Evolutionary conservation across 1,284 basidiomycete genomes (phyloP), one percentile per base, ranked within the genome.

Genomic region (Leccinum subspadiceum): DNA sequence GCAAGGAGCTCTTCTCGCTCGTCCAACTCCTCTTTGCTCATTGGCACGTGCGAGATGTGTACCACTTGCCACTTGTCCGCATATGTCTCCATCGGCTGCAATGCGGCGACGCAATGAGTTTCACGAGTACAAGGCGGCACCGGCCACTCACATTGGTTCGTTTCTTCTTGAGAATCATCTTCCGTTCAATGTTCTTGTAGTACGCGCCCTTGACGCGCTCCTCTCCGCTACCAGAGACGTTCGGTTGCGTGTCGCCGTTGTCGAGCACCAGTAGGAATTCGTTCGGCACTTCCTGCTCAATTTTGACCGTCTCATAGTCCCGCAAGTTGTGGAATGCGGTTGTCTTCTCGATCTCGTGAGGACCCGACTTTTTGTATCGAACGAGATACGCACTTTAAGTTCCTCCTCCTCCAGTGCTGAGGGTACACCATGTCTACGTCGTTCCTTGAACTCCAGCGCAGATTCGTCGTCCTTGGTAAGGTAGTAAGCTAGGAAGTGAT

Each of bases 401-500:
- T 83, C 81, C 44, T 84, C 81, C 48, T 84, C 79, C 24, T 81
- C 79, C 13, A 76, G 73, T 0, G 78, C 78, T 57, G 81, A 80
- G 10, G 81, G 78, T 10, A 64, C 66, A 17, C 78, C 63, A 13
- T 65, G 69, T 22, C 70, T 71, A 29, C 84, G 78, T 35, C 76
- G 76, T 35, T 81, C 78, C 66, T 86, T 87, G 72, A 87, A 85
- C 57, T 76, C 74, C n/a, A 79, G 60, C 0, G 89, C 87, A 7
- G 81, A 77, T 26, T 87, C 87, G 66, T 94, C 92, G 58, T 93
- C 88, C 66, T 84, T 81, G 1, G 93, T 91, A 12, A 96, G 81
- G 68, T 94, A 96, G 73, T 92, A 96, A n/a, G 92, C 87, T 60
- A 96, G 77, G 79, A 94, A 91, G 58, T 92, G 89, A 69, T 94